phyloP scores from a whole-genome alignment of 1,284 basidiomycete species.

The Mixia osmundae region DNA sequence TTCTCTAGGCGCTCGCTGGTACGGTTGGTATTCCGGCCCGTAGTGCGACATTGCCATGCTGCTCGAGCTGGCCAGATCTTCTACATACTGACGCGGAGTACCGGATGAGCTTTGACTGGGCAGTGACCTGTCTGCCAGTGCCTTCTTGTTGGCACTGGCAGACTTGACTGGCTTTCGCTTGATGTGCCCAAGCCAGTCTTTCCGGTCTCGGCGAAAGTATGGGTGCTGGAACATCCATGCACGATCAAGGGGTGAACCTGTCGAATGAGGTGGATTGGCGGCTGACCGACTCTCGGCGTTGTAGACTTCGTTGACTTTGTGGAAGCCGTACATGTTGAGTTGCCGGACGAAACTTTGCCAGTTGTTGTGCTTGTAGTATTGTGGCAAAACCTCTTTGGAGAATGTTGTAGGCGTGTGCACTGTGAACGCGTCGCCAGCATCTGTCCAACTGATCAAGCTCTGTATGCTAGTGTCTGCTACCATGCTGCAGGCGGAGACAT shows the following conservation, averaged over 20 bases:
- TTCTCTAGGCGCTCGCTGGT: too few relatives aligned
- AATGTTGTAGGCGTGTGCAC: conserved; percentile 37
- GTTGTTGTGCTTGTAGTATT: conserved; percentile 27
- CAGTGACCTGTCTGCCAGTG: too few relatives aligned
- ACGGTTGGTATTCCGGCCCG: too few relatives aligned
- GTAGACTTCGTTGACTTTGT: neutral
- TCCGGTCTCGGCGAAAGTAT: neutral
- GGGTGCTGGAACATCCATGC: conserved; percentile 1
- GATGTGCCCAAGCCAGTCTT: neutral
- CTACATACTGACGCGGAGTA: too few relatives aligned
- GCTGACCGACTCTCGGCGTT: neutral
- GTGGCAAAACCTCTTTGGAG: conserved; percentile 19
- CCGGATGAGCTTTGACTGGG: too few relatives aligned
- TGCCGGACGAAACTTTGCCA: conserved; percentile 27
- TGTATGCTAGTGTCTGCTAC: too few relatives aligned
- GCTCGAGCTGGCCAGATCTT: too few relatives aligned
- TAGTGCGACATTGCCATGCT: too few relatives aligned
- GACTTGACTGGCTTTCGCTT: neutral
- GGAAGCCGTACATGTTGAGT: conserved; percentile 16
- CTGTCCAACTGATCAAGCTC: conserved; percentile 84
- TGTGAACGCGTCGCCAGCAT: conserved; percentile 70
- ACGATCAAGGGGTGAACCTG: neutral
- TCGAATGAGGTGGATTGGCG: neutral
- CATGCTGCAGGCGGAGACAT: too few relatives aligned
- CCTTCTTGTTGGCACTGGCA: too few relatives aligned